Percentiles rank a stretch among this genome's conserved stretches.
phyloP scores from a whole-genome alignment of 1,139 yeast species.

The Geotrichum citri-aurantii region DNA sequence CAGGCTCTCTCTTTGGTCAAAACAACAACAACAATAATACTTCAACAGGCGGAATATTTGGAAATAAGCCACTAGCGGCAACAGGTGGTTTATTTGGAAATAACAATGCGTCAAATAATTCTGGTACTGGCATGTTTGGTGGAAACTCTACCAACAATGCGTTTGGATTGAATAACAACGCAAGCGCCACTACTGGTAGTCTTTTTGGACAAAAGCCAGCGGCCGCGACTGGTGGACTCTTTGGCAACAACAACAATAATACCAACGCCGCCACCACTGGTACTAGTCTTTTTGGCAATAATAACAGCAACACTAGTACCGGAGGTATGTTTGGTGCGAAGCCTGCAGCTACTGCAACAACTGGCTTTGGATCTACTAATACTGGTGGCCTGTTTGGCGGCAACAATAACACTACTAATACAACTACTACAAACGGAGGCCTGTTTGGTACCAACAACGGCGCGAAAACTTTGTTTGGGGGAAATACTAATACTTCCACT shows the following conservation, averaged over 20 bases:
- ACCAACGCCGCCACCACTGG: not conserved
- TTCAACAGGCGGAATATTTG: slow-evolving; percentile 39
- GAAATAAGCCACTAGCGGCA: slow-evolving; percentile 19
- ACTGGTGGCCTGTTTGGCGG: not conserved
- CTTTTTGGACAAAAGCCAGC: slow-evolving; percentile 25
- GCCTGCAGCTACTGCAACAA: not conserved
- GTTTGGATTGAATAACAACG: slow-evolving; percentile 20
- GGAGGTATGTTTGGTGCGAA: not conserved
- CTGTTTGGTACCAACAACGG: slow-evolving; percentile 10
- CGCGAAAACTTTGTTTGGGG: slow-evolving; percentile 31
- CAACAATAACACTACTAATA: not conserved
- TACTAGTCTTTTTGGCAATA: not conserved
- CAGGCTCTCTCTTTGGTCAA: not conserved
- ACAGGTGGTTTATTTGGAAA: slow-evolving; percentile 27
- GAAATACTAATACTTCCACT: slow-evolving; percentile 12
- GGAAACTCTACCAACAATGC: slow-evolving; percentile 22
- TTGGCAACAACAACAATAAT: slow-evolving; percentile 26
- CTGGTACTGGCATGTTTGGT: slow-evolving; percentile 20
- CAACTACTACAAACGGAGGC: not conserved
- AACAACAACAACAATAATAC: slow-evolving; percentile 17
- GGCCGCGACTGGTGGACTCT: slow-evolving; percentile 24
- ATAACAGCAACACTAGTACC: not conserved
- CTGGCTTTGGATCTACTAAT: not conserved
- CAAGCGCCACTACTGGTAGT: slow-evolving; percentile 29
- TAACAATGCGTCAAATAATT: slow-evolving; percentile 22